These are phyloP conservation scores for Aureobasidium mangrovei DNA, from an alignment of 2,329 filamentous ascomycete species.

Conservation along the genomic window DNA sequence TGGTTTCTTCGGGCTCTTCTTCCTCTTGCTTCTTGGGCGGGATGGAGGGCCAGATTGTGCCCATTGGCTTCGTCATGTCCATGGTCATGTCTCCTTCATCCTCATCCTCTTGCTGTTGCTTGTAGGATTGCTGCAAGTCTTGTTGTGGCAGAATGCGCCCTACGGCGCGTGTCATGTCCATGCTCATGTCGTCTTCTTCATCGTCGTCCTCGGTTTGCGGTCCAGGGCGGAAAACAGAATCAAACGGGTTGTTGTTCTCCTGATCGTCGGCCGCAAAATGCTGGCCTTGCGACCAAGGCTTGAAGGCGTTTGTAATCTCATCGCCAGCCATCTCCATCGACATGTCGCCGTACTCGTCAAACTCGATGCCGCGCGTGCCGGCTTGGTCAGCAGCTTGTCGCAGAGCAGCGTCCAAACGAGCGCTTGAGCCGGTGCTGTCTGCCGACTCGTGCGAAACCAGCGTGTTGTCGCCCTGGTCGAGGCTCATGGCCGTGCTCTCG, in stretches of 20 bases:
- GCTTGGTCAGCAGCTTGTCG: conserved; percentile 66
- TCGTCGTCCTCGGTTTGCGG: conserved; percentile 28
- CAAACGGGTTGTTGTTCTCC: conserved; percentile 43
- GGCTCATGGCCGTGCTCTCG: conserved; percentile 71
- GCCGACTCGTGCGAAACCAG: conserved; percentile 26
- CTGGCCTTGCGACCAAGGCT: conserved; percentile 58
- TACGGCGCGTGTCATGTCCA: conserved; percentile 83
- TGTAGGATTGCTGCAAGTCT: neutral
- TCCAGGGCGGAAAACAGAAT: conserved; percentile 32
- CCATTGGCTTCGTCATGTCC: conserved; percentile 11
- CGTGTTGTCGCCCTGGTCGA: conserved; percentile 58
- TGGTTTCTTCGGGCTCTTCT: conserved; percentile 33
- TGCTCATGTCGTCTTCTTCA: conserved; percentile 60
- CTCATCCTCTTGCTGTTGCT: neutral
- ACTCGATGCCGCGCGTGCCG: conserved; percentile 59
- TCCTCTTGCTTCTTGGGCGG: neutral
- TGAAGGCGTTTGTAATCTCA: conserved; percentile 65
- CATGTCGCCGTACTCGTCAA: conserved; percentile 41
- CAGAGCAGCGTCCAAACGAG: conserved; percentile 67
- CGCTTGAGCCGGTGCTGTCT: conserved; percentile 56
- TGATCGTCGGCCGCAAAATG: conserved; percentile 32
- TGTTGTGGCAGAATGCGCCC: conserved; percentile 54
- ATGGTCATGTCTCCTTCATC: conserved; percentile 12
- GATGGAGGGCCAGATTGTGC: conserved; percentile 6
- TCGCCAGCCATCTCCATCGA: conserved; percentile 51